These are phyloP conservation scores for Phytopythium chamaehyphon DNA, from an alignment of 352 stramenopile genomes.

Conservation along the genomic window DNA sequence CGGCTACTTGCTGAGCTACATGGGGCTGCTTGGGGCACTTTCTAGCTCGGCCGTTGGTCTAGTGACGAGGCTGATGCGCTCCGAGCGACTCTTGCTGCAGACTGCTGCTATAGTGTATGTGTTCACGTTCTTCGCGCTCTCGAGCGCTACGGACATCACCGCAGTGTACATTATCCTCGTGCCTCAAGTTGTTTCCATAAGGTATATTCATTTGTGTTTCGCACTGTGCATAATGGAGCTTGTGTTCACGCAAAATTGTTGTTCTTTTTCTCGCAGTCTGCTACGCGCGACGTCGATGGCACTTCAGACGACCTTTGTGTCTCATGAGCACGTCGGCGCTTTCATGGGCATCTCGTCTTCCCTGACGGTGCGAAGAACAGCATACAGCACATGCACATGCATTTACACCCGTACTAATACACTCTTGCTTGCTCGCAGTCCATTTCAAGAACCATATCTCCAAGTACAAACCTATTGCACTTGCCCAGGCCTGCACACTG, in stretches of 20 bases:
- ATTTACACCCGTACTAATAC: background rate
- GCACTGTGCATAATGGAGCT: too few relatives aligned
- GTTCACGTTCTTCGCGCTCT: slow-evolving; percentile 64
- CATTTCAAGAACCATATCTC: slow-evolving; percentile 68
- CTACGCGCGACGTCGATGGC: slow-evolving; percentile 76
- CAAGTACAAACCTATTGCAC: slow-evolving; percentile 63
- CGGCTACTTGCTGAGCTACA: slow-evolving; percentile 80
- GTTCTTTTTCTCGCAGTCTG: slow-evolving; percentile 51
- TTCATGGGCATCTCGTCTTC: slow-evolving; percentile 82
- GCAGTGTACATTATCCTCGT: slow-evolving; percentile 54
- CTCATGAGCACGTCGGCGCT: slow-evolving; percentile 59
- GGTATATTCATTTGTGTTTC: slow-evolving; percentile 17
- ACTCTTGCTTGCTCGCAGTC: slow-evolving; percentile 27
- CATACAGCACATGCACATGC: background rate
- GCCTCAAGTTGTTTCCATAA: slow-evolving; percentile 68
- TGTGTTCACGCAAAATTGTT: too few relatives aligned
- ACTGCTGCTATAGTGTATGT: slow-evolving; percentile 63
- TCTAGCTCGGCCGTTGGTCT: slow-evolving; percentile 63
- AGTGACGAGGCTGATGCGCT: slow-evolving; percentile 36
- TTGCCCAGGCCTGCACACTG: background rate
- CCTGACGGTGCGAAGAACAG: slow-evolving; percentile 41
- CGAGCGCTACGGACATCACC: slow-evolving; percentile 37
- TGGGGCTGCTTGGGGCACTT: slow-evolving; percentile 62
- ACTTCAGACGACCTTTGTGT: slow-evolving; percentile 66
- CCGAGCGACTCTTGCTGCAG: slow-evolving; percentile 62